Percentiles rank a stretch among this genome's conserved stretches.
Evolutionary conservation across 768 basidiomycete species (phyloP).

Genomic region (Termitomyces sp.): DNA sequence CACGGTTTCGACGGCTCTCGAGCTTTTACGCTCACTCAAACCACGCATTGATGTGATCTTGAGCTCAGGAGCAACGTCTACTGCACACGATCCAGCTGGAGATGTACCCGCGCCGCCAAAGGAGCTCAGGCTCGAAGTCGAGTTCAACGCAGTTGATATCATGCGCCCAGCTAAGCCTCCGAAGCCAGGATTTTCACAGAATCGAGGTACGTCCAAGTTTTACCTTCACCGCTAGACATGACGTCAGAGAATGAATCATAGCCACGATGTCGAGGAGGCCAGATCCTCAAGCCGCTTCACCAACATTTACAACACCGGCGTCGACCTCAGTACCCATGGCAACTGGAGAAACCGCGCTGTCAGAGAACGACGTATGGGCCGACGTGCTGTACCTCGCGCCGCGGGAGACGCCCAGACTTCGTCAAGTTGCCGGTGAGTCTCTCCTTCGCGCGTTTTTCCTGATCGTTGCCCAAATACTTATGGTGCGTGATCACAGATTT

Average conservation of each 20-base stretch:
- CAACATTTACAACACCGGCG: neutral
- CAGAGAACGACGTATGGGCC: slow-evolving; percentile 28
- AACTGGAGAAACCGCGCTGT: too few species aligned
- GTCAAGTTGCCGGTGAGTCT: slow-evolving; percentile 26
- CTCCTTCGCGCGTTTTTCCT: neutral
- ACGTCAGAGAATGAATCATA: too few species aligned
- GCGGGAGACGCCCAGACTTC: slow-evolving; percentile 25
- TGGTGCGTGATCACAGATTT: too few species aligned
- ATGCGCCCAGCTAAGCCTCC: slow-evolving; percentile 25
- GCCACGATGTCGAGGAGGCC: too few species aligned
- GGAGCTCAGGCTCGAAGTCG: slow-evolving; percentile 21
- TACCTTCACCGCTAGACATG: too few species aligned
- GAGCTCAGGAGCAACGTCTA: too few species aligned
- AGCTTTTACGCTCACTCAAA: slow-evolving; percentile 38
- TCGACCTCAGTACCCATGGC: too few species aligned
- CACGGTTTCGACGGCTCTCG: slow-evolving; percentile 39
- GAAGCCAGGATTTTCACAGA: too few species aligned
- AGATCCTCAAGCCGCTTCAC: neutral
- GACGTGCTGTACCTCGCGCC: slow-evolving; percentile 61
- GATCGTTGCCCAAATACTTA: too few species aligned
- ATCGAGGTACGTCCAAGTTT: too few species aligned
- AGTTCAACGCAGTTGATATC: slow-evolving; percentile 48
- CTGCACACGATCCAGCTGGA: too few species aligned
- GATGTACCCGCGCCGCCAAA: too few species aligned
- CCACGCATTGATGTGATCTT: slow-evolving; percentile 42